Conservation (phyloP, 176 grass and related monocot species). For the Oryza meyeriana region DNA sequence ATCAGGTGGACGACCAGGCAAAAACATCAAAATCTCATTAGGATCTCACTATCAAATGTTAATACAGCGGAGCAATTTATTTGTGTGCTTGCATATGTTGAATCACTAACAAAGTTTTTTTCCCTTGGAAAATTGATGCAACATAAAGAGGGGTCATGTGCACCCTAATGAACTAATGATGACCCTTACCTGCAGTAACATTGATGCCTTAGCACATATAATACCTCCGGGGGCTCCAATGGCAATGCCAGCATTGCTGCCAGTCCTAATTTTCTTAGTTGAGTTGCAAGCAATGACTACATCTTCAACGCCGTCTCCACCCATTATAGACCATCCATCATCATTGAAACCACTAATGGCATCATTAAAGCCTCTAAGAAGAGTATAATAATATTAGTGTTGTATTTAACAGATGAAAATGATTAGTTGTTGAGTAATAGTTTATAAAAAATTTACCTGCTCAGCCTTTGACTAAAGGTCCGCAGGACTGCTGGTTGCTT, state of each 20-base stretch:
- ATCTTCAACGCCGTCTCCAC: slow-evolving; percentile 85
- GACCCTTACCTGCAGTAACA: slow-evolving; percentile 80
- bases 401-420: slow-evolving; percentile 9
- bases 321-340: slow-evolving; percentile 88
- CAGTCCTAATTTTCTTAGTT: slow-evolving; percentile 68
- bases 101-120: neutral
- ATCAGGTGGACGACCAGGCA: neutral
- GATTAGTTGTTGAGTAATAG: neutral
- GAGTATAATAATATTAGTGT: neutral
- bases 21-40: neutral
- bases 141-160: neutral
- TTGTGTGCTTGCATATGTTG: neutral
- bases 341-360: slow-evolving; percentile 95
- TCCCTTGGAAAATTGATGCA: neutral
- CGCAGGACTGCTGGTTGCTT: slow-evolving; percentile 85
- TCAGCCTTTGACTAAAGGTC: slow-evolving; percentile 88
- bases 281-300: slow-evolving; percentile 77
- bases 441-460: slow-evolving; percentile 53
- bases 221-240: slow-evolving; percentile 70
- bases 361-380: slow-evolving; percentile 91
- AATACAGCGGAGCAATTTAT: neutral
- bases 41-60: neutral
- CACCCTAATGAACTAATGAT: neutral
- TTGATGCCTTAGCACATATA: slow-evolving; percentile 98
- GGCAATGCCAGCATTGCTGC: slow-evolving; percentile 37